phyloP scores from a whole-genome alignment of 78 protist genomes.

The Dictyostelium firmibasis region DNA sequence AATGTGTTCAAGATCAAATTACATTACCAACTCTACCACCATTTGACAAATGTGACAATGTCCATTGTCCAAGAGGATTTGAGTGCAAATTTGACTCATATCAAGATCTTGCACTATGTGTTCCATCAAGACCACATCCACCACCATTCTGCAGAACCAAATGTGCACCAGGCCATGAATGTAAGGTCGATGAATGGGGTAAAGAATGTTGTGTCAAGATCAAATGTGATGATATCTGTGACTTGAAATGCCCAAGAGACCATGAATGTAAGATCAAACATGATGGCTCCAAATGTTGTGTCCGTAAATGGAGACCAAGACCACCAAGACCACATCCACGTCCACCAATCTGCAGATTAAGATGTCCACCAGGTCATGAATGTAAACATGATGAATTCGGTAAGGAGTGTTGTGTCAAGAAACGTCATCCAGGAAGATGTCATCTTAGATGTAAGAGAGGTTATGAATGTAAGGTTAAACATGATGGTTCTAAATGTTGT shows the following conservation, averaged over 20 bases:
- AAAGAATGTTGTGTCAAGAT: background rate
- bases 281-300: background rate
- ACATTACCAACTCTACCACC: background rate
- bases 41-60: background rate
- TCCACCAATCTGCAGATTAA: background rate
- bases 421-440: background rate
- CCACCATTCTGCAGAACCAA: background rate
- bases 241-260: background rate
- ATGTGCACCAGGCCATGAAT: background rate
- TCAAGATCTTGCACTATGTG: background rate
- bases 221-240: background rate
- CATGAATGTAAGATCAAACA: background rate
- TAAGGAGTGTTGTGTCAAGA: background rate
- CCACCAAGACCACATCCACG: background rate
- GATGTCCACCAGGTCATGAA: slow-evolving; percentile 20
- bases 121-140: background rate
- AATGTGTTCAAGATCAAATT: slow-evolving; percentile 10
- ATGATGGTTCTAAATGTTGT: background rate
- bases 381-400: background rate
- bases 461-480: background rate
- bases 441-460: background rate
- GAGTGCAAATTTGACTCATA: background rate
- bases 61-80: slow-evolving; percentile 5
- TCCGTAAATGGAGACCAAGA: background rate
- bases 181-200: background rate